Conservation (phyloP, 83 land plant species). For the Thuja plicata region DNA sequence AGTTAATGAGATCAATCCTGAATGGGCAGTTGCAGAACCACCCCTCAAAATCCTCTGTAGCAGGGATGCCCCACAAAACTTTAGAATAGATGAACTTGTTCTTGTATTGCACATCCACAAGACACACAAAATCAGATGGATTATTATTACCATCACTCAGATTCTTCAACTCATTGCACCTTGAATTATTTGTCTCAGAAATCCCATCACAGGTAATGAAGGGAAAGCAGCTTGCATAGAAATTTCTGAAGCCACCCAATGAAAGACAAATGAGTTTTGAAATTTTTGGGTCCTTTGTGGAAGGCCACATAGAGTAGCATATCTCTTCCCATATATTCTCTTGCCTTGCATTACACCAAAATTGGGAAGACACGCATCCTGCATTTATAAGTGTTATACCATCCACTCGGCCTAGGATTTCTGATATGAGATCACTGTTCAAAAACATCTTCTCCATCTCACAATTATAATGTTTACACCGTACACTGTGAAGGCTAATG, state of each 20-base stretch:
- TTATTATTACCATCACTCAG: neutral
- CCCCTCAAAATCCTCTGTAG: neutral
- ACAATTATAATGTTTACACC: neutral
- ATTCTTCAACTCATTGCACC: no score
- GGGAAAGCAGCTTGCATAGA: neutral
- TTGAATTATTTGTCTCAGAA: neutral
- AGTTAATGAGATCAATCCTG: constrained; percentile 22
- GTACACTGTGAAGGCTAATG: no score
- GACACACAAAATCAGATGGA: neutral
- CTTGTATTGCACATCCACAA: neutral
- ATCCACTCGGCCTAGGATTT: neutral
- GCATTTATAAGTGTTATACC: neutral
- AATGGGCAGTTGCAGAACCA: neutral
- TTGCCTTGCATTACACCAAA: neutral
- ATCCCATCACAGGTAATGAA: neutral
- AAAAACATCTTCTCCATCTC: neutral
- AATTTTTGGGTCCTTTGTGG: neutral
- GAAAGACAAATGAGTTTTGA: neutral
- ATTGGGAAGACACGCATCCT: neutral
- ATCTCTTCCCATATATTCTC: neutral
- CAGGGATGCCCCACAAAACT: neutral
- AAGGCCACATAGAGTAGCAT: neutral
- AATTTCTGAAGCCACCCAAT: constrained; percentile 3
- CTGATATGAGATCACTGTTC: neutral
- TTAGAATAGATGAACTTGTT: neutral